These are phyloP conservation scores for Ascochyta lentis DNA, from an alignment of 2,329 filamentous ascomycete genomes.

Conservation along the genomic window DNA sequence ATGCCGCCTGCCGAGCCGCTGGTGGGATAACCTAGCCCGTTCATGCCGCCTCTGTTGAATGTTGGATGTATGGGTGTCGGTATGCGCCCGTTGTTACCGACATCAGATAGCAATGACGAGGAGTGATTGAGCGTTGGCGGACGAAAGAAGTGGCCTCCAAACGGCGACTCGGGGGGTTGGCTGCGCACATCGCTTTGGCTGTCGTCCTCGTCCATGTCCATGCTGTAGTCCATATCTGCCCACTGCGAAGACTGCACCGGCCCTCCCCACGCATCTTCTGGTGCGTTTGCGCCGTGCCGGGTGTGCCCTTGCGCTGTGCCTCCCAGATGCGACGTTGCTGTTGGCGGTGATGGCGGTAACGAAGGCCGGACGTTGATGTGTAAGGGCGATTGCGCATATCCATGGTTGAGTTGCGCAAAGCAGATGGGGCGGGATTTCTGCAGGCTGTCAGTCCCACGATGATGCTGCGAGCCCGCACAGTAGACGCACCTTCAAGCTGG, in stretches of 20 bases:
- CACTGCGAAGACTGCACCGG: slow-evolving; percentile 31
- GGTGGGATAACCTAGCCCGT: slow-evolving; percentile 37
- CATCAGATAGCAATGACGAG: slow-evolving; percentile 30
- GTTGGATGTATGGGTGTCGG: slow-evolving; percentile 51
- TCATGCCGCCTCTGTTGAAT: slow-evolving; percentile 41
- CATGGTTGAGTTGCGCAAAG: slow-evolving; percentile 27
- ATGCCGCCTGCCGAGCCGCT: slow-evolving; percentile 38
- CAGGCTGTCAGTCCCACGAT: slow-evolving; percentile 9
- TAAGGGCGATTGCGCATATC: slow-evolving; percentile 24
- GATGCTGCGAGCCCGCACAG: neutral
- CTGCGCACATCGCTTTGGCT: slow-evolving; percentile 42
- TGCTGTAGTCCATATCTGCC: slow-evolving; percentile 38
- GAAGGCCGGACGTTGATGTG: slow-evolving; percentile 34
- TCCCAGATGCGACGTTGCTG: slow-evolving; percentile 31
- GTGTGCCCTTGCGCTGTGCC: slow-evolving; percentile 37
- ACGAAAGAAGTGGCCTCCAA: slow-evolving; percentile 37
- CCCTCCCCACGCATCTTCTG: slow-evolving; percentile 14
- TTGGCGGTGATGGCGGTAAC: slow-evolving; percentile 38
- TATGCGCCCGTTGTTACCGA: slow-evolving; percentile 39
- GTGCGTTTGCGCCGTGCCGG: slow-evolving; percentile 20
- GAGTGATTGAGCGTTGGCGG: slow-evolving; percentile 44
- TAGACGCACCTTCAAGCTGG: slow-evolving; percentile 38
- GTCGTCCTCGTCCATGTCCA: slow-evolving; percentile 48
- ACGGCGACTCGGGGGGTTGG: slow-evolving; percentile 46
- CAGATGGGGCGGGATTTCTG: slow-evolving; percentile 43